Evolutionary conservation across 2,329 filamentous ascomycete genomes (phyloP).

Genomic region (Spiromastix sp.): DNA sequence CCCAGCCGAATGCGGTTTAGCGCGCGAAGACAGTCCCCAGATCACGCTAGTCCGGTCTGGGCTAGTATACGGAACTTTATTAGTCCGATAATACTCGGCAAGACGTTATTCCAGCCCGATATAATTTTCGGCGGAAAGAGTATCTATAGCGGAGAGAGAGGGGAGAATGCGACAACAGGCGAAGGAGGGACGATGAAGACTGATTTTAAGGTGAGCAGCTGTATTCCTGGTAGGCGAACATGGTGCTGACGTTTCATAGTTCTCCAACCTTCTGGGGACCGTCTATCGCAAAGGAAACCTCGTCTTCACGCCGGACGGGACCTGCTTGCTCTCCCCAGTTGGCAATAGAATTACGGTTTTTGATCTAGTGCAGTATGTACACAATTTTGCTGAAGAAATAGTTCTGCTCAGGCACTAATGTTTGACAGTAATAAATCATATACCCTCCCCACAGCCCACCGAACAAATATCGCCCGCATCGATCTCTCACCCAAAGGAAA

Average conservation of each 20-base stretch:
- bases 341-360: conserved; percentile 95
- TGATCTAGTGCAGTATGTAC: conserved; percentile 77
- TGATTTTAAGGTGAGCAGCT: conserved; percentile 71
- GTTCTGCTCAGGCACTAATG: conserved; percentile 1
- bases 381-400: conserved; percentile 4
- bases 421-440: conserved; percentile 32
- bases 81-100: conserved; percentile 4
- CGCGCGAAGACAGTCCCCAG: conserved; percentile 17
- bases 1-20: conserved; percentile 12
- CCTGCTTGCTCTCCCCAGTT: conserved; percentile 88
- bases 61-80: conserved; percentile 14
- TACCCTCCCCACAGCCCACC: conserved; percentile 65
- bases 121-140: conserved; percentile 2
- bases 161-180: conserved; percentile 6
- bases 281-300: conserved; percentile 98
- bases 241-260: conserved; percentile 45
- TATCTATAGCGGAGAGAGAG: not conserved
- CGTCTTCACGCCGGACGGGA: conserved; percentile 92
- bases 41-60: conserved; percentile 19
- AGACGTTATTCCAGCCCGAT: not conserved
- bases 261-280: conserved; percentile 95
- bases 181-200: conserved; percentile 80
- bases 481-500: conserved; percentile 86
- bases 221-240: not conserved
- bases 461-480: conserved; percentile 82